These are phyloP conservation scores for Boletus sp. DNA, from an alignment of 1,284 basidiomycete species.

Conservation along the genomic window DNA sequence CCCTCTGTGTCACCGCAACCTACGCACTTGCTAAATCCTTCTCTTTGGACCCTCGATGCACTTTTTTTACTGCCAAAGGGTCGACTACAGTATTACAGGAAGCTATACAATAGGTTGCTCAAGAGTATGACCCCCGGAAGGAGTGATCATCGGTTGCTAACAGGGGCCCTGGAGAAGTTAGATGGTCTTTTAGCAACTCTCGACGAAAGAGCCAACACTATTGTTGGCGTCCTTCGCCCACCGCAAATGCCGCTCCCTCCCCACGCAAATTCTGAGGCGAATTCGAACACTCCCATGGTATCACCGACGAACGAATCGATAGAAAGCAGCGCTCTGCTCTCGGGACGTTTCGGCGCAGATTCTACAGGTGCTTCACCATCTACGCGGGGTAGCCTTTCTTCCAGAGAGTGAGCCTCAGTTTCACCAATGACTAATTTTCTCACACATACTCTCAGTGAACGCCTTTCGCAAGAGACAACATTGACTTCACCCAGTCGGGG, in stretches of 20 bases:
- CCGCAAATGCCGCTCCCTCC: conserved; percentile 17
- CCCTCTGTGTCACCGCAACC: conserved; percentile 42
- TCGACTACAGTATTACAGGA: conserved; percentile 89
- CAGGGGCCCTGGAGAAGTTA: conserved; percentile 78
- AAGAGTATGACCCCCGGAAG: conserved; percentile 86
- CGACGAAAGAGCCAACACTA: conserved; percentile 52
- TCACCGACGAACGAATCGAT: conserved; percentile 1
- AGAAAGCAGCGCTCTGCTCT: conserved; percentile 12
- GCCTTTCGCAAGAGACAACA: conserved; percentile 57
- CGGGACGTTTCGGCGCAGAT: conserved; percentile 31
- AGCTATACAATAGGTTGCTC: conserved; percentile 82
- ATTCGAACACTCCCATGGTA: conserved; percentile 35
- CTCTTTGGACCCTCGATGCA: conserved; percentile 80
- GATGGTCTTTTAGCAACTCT: conserved; percentile 69
- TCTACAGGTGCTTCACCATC: conserved; percentile 47
- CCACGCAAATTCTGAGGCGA: conserved; percentile 44
- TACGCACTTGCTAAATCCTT: conserved; percentile 37
- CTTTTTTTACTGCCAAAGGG: conserved; percentile 85
- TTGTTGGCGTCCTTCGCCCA: conserved; percentile 35
- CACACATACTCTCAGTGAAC: conserved; percentile 39
- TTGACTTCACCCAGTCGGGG: conserved; percentile 50
- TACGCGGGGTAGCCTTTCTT: conserved; percentile 47
- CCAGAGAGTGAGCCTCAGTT: conserved; percentile 48
- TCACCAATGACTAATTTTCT: conserved; percentile 2
- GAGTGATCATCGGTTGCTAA: conserved; percentile 82